Evolutionary conservation across 1,284 basidiomycete species (phyloP), one percentile per base, ranked within the genome.

Genomic region (Macrocybe sp.): DNA sequence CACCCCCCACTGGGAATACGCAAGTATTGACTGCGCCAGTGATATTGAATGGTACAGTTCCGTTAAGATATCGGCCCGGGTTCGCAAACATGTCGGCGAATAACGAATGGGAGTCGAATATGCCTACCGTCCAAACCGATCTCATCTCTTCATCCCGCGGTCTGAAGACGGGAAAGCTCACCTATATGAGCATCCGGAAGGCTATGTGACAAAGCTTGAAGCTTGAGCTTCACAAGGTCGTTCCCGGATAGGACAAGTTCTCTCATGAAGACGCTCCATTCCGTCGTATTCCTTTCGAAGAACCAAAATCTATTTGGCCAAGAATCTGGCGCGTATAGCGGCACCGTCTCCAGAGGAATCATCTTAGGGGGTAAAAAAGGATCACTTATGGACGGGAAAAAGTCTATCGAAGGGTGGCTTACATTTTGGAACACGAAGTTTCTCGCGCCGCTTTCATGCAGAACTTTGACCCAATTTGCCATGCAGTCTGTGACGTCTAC

Each of bases 1-100:
- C 58, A 38, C 67, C 69, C 50, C 69, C 65, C 41, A 65, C 30
- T 45, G 67, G 46, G 61, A 69, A 78, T 4, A 78, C 67, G 53
- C 76, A 79, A 0, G 69, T 59, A 39, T 70, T 59, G 12, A 76
- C 65, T 9, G 69, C 63, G 1, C 77, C 76, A 0, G 76, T 81
- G 7, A 74, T 70, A 54, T 82, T 81, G 44, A 76, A 61, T 7
- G 79, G 75, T 1, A 69, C 78, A 2, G 78, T 82, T 10, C 80
- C 80, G 48, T 83, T 82, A 39, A 83, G 60, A 54, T 78, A 83
- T 9, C 59, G 52, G 2, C 63, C 55, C 2, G 80, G 80, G 44
- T 72, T 62, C 22, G 64, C 58, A 50, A 70, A 66, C 64, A 82
- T 82, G 55, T 81, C 77, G 33, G 66, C 58, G 64, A 83, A 80